These are phyloP conservation scores for Mrakiaceae sp. DNA, from an alignment of 1,284 basidiomycete genomes.

Conservation along the genomic window DNA sequence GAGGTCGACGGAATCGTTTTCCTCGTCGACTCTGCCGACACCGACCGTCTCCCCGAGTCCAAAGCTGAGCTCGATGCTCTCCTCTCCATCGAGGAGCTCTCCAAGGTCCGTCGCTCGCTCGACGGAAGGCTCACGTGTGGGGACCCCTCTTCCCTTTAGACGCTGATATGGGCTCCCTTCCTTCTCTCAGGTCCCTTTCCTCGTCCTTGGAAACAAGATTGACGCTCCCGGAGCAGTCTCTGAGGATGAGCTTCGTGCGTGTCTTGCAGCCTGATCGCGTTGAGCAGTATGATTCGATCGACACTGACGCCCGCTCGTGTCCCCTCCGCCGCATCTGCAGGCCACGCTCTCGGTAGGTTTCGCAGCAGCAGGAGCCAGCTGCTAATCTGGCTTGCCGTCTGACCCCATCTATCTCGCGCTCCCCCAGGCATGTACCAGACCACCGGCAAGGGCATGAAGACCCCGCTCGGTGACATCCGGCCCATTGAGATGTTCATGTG, in stretches of 20 bases:
- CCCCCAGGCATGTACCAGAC: slow-evolving; percentile 80
- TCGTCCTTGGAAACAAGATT: slow-evolving; percentile 99
- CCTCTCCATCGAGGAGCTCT: slow-evolving; percentile 41
- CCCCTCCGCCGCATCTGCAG: not conserved
- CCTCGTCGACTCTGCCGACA: slow-evolving; percentile 93
- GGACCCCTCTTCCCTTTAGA: not conserved
- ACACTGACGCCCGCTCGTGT: not conserved
- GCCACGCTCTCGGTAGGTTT: not conserved
- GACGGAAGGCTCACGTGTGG: not conserved
- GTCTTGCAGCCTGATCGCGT: slow-evolving; percentile 39
- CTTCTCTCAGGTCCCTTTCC: slow-evolving; percentile 80
- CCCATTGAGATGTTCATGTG: slow-evolving; percentile 99
- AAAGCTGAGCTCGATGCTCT: slow-evolving; percentile 95
- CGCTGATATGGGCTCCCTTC: not conserved
- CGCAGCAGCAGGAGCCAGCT: not conserved
- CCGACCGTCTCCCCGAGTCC: slow-evolving; percentile 89
- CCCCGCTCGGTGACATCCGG: slow-evolving; percentile 89
- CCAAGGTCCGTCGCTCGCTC: slow-evolving; percentile 10
- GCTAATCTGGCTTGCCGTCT: not conserved
- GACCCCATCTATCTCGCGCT: not conserved
- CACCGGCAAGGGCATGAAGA: slow-evolving; percentile 92
- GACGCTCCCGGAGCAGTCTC: slow-evolving; percentile 95
- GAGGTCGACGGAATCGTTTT: slow-evolving; percentile 99
- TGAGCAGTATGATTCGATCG: not conserved
- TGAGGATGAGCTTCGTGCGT: slow-evolving; percentile 93